Conservation (phyloP, 768 basidiomycete genomes). For the Termitomyces sp. region DNA sequence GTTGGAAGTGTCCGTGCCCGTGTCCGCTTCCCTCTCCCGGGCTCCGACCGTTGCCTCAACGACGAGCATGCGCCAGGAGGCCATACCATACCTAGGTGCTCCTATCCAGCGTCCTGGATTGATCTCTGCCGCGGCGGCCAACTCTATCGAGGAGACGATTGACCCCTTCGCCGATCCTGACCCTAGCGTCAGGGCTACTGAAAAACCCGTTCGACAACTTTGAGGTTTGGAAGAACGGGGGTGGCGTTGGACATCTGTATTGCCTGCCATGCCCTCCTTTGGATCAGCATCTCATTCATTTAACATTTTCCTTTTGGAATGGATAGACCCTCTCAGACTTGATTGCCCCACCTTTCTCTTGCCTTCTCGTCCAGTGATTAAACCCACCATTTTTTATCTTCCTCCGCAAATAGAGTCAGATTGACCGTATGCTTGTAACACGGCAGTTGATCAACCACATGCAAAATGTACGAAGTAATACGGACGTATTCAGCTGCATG, state of each 20-base stretch:
- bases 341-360: background rate
- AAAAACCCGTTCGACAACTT: no score
- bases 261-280: no score
- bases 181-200: no score
- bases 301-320: background rate
- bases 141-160: no score
- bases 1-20: background rate
- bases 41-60: background rate
- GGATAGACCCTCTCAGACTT: background rate
- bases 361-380: background rate
- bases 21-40: background rate
- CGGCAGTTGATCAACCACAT: background rate
- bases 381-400: no score
- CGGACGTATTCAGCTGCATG: no score
- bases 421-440: background rate
- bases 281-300: no score
- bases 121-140: background rate
- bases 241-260: no score
- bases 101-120: background rate
- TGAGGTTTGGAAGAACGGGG: no score
- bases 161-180: no score
- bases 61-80: slow-evolving; percentile 11
- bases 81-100: slow-evolving; percentile 12
- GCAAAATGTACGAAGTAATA: no score
- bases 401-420: no score